Evolutionary conservation across 2,329 filamentous ascomycete genomes (phyloP).

Genomic region (Penicillium glabrum): DNA sequence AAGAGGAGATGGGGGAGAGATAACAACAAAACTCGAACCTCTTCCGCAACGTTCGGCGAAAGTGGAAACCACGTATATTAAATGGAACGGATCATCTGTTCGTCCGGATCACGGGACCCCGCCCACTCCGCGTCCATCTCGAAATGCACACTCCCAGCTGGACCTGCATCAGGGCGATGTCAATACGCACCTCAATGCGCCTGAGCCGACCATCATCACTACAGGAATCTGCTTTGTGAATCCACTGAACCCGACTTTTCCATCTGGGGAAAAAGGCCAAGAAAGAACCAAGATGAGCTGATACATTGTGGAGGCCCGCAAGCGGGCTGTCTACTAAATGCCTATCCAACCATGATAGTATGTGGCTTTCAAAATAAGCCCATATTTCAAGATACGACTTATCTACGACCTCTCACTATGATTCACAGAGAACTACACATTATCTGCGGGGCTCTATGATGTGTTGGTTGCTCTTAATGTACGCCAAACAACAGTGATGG

Average conservation of each 20-base stretch:
- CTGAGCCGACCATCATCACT: background rate
- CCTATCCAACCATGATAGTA: background rate
- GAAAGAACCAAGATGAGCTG: background rate
- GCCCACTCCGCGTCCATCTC: conserved; percentile 1
- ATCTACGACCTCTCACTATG: background rate
- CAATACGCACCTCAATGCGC: background rate
- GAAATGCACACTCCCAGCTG: conserved; percentile 2
- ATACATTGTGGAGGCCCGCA: conserved; percentile 4
- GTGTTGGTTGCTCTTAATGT: background rate
- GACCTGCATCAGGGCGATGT: background rate
- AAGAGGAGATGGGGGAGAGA: conserved; percentile 1
- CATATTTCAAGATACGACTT: background rate
- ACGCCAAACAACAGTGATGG: background rate
- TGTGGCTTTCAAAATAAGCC: background rate
- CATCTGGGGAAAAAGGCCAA: background rate
- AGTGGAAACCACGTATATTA: conserved; percentile 5
- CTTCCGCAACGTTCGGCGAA: background rate
- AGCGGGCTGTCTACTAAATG: conserved; percentile 5
- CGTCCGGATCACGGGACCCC: background rate
- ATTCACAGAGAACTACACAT: background rate
- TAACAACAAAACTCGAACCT: conserved; percentile 6
- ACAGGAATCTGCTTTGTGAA: background rate
- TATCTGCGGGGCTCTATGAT: background rate
- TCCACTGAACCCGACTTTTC: background rate
- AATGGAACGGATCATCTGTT: conserved; percentile 2